These are phyloP conservation scores for Fusarium piperis DNA, from an alignment of 2,329 filamentous ascomycete species.

Conservation along the genomic window DNA sequence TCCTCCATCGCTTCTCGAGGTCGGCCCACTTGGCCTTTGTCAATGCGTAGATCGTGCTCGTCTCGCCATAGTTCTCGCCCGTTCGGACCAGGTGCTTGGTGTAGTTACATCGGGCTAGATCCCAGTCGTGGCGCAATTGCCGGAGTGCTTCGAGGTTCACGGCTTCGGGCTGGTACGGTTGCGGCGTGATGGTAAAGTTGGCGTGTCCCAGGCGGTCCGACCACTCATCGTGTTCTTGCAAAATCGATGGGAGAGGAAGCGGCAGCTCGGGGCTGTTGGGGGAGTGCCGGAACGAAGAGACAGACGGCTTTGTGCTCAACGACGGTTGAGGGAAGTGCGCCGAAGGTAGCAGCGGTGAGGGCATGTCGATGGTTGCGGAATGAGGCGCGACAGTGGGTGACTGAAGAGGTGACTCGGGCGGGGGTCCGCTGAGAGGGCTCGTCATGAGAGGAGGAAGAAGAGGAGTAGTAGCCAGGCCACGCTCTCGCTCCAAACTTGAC, in stretches of 20 bases:
- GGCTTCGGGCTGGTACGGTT: slow-evolving; percentile 76
- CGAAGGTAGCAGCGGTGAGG: slow-evolving; percentile 60
- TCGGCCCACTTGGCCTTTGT: slow-evolving; percentile 91
- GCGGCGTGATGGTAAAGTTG: slow-evolving; percentile 88
- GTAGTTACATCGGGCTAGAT: slow-evolving; percentile 84
- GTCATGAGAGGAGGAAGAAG: slow-evolving; percentile 84
- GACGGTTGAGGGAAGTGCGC: slow-evolving; percentile 62
- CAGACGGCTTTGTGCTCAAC: slow-evolving; percentile 79
- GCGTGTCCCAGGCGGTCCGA: slow-evolving; percentile 87
- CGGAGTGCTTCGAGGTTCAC: slow-evolving; percentile 67
- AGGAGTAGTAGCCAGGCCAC: slow-evolving; percentile 78
- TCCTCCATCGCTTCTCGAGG: slow-evolving; percentile 79
- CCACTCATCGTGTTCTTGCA: slow-evolving; percentile 82
- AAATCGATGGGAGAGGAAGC: slow-evolving; percentile 69
- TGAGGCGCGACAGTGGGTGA: slow-evolving; percentile 79
- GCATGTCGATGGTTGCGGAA: slow-evolving; percentile 50
- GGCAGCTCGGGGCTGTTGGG: slow-evolving; percentile 67
- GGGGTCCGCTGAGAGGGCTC: slow-evolving; percentile 63
- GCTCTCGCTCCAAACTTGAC: slow-evolving; percentile 65
- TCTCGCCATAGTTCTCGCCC: slow-evolving; percentile 89
- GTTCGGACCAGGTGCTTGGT: slow-evolving; percentile 89
- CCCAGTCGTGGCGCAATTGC: slow-evolving; percentile 81
- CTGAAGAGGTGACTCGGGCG: slow-evolving; percentile 82
- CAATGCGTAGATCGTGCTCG: slow-evolving; percentile 86
- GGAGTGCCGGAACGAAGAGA: slow-evolving; percentile 76